A percentile compares a stretch with the other conserved stretches of the same genome.
Evolutionary conservation across 1,284 basidiomycete species (phyloP).

Genomic region (Tranzscheliella williamsii): DNA sequence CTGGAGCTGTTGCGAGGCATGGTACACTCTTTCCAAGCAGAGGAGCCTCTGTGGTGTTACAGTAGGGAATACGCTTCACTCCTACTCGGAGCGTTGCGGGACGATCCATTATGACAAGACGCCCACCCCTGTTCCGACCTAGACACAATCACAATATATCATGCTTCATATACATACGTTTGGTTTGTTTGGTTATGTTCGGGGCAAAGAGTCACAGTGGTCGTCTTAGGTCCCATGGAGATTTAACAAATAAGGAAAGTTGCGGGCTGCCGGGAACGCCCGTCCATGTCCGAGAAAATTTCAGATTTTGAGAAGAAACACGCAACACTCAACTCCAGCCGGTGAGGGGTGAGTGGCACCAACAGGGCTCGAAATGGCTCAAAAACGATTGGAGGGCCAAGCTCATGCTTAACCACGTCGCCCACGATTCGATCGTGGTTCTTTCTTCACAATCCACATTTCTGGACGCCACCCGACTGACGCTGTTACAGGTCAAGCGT

Average conservation of each 20-base stretch:
- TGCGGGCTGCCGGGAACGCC: slow-evolving; percentile 1
- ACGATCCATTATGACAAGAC: too few species aligned
- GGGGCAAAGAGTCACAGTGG: too few species aligned
- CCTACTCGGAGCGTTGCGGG: slow-evolving; percentile 9
- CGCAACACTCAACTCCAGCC: neutral
- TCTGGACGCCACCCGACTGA: neutral
- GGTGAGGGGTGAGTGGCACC: neutral
- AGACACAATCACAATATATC: too few species aligned
- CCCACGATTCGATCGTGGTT: neutral
- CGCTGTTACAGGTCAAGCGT: neutral
- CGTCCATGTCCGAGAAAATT: too few species aligned
- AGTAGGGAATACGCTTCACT: slow-evolving; percentile 15
- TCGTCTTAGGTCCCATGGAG: too few species aligned
- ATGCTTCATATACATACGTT: too few species aligned
- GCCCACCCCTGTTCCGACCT: too few species aligned
- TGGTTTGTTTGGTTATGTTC: too few species aligned
- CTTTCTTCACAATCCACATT: neutral
- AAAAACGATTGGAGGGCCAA: slow-evolving; percentile 1
- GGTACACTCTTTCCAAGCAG: slow-evolving; percentile 8
- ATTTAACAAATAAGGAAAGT: too few species aligned
- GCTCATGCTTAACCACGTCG: too few species aligned
- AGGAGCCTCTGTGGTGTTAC: slow-evolving; percentile 20
- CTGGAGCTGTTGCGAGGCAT: slow-evolving; percentile 7
- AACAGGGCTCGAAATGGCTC: neutral
- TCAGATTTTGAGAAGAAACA: slow-evolving; percentile 23